Conservation (phyloP, 2,329 filamentous ascomycete genomes). For the Fusarium buxicola region DNA sequence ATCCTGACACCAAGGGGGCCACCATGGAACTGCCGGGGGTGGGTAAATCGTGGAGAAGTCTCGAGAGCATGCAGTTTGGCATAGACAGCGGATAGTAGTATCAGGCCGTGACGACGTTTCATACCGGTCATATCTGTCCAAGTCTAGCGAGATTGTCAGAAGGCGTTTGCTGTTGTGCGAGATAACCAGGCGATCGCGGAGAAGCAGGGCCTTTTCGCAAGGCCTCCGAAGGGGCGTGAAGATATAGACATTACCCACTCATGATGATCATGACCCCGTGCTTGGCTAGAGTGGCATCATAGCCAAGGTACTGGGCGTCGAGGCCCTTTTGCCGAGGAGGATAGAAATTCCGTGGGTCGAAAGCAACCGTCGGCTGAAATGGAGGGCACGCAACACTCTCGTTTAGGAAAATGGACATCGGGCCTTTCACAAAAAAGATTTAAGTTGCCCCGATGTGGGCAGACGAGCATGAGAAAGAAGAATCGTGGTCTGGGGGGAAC, state of each 20-base stretch:
- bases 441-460: slow-evolving; percentile 31
- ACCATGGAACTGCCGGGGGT: slow-evolving; percentile 19
- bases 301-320: slow-evolving; percentile 5
- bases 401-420: slow-evolving; percentile 32
- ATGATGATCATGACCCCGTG: not conserved
- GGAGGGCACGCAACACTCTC: slow-evolving; percentile 5
- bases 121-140: slow-evolving; percentile 1
- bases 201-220: slow-evolving; percentile 3
- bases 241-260: slow-evolving; percentile 1
- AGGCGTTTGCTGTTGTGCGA: slow-evolving; percentile 1
- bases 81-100: slow-evolving; percentile 23
- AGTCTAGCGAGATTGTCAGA: not conserved
- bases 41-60: slow-evolving; percentile 41
- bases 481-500: slow-evolving; percentile 8
- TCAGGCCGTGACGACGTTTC: slow-evolving; percentile 32
- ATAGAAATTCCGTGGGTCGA: slow-evolving; percentile 14
- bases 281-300: slow-evolving; percentile 22
- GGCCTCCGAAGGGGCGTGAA: slow-evolving; percentile 23
- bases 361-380: slow-evolving; percentile 6
- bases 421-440: slow-evolving; percentile 23
- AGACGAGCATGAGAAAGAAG: slow-evolving; percentile 21
- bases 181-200: not conserved
- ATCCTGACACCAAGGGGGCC: slow-evolving; percentile 24
- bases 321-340: slow-evolving; percentile 8
- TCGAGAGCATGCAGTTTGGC: slow-evolving; percentile 37